phyloP scores from a whole-genome alignment of 2,329 filamentous ascomycete species.

The Monilinia polystroma region DNA sequence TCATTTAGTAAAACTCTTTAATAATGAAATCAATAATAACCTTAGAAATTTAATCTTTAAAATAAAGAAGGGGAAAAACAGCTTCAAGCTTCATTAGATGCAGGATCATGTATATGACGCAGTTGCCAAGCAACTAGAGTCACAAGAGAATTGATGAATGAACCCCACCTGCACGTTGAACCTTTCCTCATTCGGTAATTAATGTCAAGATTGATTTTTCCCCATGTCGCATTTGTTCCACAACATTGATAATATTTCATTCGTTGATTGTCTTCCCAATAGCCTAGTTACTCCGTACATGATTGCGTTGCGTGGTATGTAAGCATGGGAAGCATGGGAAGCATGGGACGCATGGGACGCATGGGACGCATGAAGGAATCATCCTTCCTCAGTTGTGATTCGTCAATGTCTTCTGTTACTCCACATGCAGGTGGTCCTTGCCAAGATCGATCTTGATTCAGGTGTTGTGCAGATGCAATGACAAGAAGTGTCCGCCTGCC shows the following conservation, averaged over 20 bases:
- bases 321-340: no score
- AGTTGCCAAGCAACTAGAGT: constrained; percentile 10
- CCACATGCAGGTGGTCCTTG: no score
- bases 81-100: constrained; percentile 9
- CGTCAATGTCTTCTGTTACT: neutral
- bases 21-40: no score
- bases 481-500: no score
- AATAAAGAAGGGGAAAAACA: constrained; percentile 3
- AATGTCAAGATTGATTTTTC: neutral
- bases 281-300: neutral
- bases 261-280: neutral
- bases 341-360: no score
- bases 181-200: neutral
- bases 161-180: constrained; percentile 1
- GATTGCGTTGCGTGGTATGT: no score
- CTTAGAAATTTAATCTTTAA: no score
- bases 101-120: constrained; percentile 7
- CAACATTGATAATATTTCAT: neutral
- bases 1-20: no score
- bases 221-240: neutral
- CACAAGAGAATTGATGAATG: neutral
- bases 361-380: neutral
- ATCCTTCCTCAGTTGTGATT: neutral
- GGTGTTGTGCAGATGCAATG: neutral
- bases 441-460: neutral